Percentiles rank a stretch among this genome's conserved stretches.
Conservation (phyloP, 2,329 filamentous ascomycete species). For the Diaporthe destruens region DNA sequence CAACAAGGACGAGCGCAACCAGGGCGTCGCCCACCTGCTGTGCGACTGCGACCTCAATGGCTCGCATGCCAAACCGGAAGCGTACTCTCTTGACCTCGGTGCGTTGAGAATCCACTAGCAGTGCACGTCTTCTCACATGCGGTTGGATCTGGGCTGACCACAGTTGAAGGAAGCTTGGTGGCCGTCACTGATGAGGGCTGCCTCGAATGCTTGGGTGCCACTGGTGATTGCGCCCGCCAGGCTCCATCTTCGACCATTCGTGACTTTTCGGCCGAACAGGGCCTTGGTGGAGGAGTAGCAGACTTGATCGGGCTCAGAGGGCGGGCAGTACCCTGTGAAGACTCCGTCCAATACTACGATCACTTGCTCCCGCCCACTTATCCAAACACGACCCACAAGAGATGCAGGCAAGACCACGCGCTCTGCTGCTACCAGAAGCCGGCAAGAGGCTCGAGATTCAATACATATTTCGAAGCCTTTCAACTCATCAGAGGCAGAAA, state of each 20-base stretch:
- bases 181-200: slow-evolving; percentile 30
- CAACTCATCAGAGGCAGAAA: slow-evolving; percentile 3
- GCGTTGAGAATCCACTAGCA: neutral
- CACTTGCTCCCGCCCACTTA: slow-evolving; percentile 19
- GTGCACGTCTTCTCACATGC: neutral
- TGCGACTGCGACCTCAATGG: slow-evolving; percentile 28
- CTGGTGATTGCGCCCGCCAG: neutral
- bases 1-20: slow-evolving; percentile 10
- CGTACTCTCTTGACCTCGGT: slow-evolving; percentile 37
- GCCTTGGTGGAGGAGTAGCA: neutral
- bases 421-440: slow-evolving; percentile 35
- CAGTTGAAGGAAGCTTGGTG: slow-evolving; percentile 6
- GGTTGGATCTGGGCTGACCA: neutral
- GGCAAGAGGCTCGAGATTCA: neutral
- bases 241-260: neutral
- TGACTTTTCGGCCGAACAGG: neutral
- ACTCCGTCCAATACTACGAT: neutral
- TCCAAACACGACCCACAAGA: slow-evolving; percentile 16
- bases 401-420: slow-evolving; percentile 28
- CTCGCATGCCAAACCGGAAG: neutral
- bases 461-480: slow-evolving; percentile 29
- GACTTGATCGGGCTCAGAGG: neutral
- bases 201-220: slow-evolving; percentile 29
- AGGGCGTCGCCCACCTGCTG: slow-evolving; percentile 21
- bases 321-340: slow-evolving; percentile 22